These are phyloP conservation scores for Candida stauntonica DNA, from an alignment of 805 yeast genomes.

Conservation along the genomic window DNA sequence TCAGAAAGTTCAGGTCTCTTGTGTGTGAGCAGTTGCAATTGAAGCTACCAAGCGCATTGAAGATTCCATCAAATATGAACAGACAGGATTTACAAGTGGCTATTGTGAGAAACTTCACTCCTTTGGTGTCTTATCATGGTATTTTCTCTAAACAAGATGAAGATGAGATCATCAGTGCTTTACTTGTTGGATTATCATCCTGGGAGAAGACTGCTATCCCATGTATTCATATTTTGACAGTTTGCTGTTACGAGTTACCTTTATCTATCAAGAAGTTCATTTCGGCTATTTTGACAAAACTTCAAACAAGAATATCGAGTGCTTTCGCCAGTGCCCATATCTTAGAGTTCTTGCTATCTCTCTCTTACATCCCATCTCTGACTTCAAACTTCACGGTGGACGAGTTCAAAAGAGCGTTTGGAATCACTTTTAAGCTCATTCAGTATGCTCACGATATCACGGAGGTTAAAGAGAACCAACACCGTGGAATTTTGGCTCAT, in stretches of 20 bases:
- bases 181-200: constrained; percentile 57
- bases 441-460: constrained; percentile 58
- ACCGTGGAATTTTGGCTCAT: constrained; percentile 25
- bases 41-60: constrained; percentile 39
- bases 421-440: constrained; percentile 74
- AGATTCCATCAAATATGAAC: constrained; percentile 40
- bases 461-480: constrained; percentile 26
- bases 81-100: constrained; percentile 66
- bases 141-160: constrained; percentile 52
- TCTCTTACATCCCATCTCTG: constrained; percentile 61
- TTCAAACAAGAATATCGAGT: constrained; percentile 72
- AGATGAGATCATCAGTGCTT: constrained; percentile 57
- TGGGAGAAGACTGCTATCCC: constrained; percentile 81
- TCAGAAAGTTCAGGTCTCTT: constrained; percentile 38
- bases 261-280: constrained; percentile 63
- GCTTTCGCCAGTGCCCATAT: constrained; percentile 67
- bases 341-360: constrained; percentile 65
- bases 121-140: constrained; percentile 56
- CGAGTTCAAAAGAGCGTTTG: constrained; percentile 77
- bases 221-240: constrained; percentile 67
- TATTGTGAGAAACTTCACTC: constrained; percentile 55
- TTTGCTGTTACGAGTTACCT: constrained; percentile 81
- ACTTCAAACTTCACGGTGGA: constrained; percentile 71
- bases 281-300: constrained; percentile 61
- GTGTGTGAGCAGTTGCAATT: constrained; percentile 58